Conservation (phyloP, 2,329 filamentous ascomycete genomes). For the Mycosphaerella sp. region DNA sequence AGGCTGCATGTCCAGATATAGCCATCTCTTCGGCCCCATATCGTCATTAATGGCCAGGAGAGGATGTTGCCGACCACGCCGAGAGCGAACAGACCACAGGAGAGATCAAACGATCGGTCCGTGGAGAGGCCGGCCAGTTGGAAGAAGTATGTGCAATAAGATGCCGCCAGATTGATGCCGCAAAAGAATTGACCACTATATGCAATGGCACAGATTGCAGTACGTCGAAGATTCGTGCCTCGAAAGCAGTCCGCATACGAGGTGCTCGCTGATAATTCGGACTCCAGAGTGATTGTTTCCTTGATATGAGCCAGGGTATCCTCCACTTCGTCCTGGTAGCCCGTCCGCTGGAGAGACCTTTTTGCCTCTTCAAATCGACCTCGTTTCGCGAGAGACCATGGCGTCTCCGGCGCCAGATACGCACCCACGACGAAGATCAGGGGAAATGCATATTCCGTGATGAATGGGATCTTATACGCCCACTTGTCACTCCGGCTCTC, state of each 20-base stretch:
- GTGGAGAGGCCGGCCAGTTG: slow-evolving; percentile 33
- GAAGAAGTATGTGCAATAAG: slow-evolving; percentile 34
- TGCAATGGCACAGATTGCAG: slow-evolving; percentile 31
- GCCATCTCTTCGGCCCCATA: slow-evolving; percentile 33
- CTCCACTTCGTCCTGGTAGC: background rate
- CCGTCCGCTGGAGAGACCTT: background rate
- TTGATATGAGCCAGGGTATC: slow-evolving; percentile 3
- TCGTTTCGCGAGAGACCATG: slow-evolving; percentile 31
- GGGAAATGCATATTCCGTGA: slow-evolving; percentile 35
- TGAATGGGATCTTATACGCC: slow-evolving; percentile 37
- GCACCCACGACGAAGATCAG: slow-evolving; percentile 23
- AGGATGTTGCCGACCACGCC: slow-evolving; percentile 30
- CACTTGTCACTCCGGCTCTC: slow-evolving; percentile 22
- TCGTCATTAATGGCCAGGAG: slow-evolving; percentile 31
- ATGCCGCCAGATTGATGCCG: slow-evolving; percentile 29
- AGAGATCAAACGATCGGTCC: slow-evolving; percentile 24
- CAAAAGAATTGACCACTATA: slow-evolving; percentile 32
- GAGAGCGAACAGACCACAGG: slow-evolving; percentile 36
- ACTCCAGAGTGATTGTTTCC: slow-evolving; percentile 4
- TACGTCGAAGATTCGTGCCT: slow-evolving; percentile 31
- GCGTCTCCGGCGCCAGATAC: slow-evolving; percentile 24
- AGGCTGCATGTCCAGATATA: slow-evolving; percentile 27
- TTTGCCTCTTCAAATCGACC: slow-evolving; percentile 28
- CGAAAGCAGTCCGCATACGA: slow-evolving; percentile 28
- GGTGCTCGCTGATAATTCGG: slow-evolving; percentile 15